Conservation (phyloP, 768 basidiomycete genomes). For the Trametes gibbosa region DNA sequence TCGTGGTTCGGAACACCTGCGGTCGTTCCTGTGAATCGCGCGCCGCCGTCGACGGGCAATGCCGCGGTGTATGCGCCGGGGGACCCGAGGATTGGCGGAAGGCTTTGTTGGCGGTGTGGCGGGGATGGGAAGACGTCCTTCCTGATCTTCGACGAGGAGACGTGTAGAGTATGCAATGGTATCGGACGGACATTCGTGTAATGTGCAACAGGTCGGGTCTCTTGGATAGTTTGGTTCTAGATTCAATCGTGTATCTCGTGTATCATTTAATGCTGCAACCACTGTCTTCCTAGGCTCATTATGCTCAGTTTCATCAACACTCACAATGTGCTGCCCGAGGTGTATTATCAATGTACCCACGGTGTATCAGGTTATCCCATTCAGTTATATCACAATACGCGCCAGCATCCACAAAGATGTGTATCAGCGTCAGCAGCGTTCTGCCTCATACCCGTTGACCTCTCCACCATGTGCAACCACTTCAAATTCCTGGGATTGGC, state of each 20-base stretch:
- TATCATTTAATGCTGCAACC: not conserved
- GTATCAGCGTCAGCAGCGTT: too few species aligned
- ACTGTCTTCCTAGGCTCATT: not conserved
- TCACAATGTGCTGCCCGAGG: too few species aligned
- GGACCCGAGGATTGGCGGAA: constrained; percentile 69
- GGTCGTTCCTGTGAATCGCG: constrained; percentile 10
- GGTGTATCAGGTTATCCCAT: too few species aligned
- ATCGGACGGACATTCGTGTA: constrained; percentile 46
- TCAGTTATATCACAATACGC: too few species aligned
- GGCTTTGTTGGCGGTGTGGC: constrained; percentile 60
- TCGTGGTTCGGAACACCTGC: not conserved
- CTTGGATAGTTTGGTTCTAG: not conserved
- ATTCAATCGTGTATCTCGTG: not conserved
- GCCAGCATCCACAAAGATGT: too few species aligned
- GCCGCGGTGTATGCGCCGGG: constrained; percentile 53
- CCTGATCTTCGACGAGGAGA: constrained; percentile 51
- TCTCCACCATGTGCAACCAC: too few species aligned
- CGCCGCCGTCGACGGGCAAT: constrained; percentile 4
- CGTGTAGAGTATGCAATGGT: constrained; percentile 61
- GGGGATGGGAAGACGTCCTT: constrained; percentile 54
- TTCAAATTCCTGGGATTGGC: too few species aligned
- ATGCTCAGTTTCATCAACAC: not conserved
- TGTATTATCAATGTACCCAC: too few species aligned
- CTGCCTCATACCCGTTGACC: too few species aligned
- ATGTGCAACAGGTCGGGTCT: not conserved